These are phyloP conservation scores for Passalora sequoiae DNA, from an alignment of 2,329 filamentous ascomycete species.

Conservation along the genomic window DNA sequence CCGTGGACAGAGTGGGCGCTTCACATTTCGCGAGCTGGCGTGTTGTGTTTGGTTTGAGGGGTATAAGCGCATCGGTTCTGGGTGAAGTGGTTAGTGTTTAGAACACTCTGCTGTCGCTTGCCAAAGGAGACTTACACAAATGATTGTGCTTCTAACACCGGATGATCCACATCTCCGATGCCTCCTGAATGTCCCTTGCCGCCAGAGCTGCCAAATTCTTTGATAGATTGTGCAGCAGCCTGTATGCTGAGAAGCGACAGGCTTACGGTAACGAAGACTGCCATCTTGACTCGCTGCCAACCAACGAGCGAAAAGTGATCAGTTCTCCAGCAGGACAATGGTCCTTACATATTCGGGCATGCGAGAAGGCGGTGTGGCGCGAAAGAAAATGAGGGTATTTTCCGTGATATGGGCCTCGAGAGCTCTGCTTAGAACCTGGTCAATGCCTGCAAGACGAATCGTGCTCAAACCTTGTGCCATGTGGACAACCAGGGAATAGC, in stretches of 20 bases:
- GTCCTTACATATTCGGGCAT: too few species aligned
- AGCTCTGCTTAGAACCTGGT: too few species aligned
- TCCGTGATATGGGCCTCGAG: too few species aligned
- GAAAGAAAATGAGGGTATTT: too few species aligned
- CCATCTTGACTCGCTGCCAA: not conserved
- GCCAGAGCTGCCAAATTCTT: constrained; percentile 19
- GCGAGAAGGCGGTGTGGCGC: too few species aligned
- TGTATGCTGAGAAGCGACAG: not conserved
- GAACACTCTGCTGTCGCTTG: not conserved
- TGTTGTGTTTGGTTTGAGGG: constrained; percentile 18
- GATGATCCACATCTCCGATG: constrained; percentile 19
- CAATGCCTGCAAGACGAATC: too few species aligned
- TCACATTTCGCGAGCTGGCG: constrained; percentile 19
- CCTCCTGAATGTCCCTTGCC: constrained; percentile 20
- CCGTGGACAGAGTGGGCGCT: constrained; percentile 10
- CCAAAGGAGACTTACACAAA: constrained; percentile 13
- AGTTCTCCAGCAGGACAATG: too few species aligned
- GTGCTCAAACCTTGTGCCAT: too few species aligned
- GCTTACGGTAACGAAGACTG: not conserved
- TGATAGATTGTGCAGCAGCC: constrained; percentile 17
- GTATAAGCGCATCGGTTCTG: constrained; percentile 23
- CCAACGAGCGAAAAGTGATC: too few species aligned
- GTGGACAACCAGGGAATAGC: too few species aligned
- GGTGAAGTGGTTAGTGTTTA: not conserved
- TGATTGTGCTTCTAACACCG: constrained; percentile 17